Evolutionary conservation across 768 basidiomycete species (phyloP), one percentile per base, ranked within the genome.

Genomic region (Epithele typhae): DNA sequence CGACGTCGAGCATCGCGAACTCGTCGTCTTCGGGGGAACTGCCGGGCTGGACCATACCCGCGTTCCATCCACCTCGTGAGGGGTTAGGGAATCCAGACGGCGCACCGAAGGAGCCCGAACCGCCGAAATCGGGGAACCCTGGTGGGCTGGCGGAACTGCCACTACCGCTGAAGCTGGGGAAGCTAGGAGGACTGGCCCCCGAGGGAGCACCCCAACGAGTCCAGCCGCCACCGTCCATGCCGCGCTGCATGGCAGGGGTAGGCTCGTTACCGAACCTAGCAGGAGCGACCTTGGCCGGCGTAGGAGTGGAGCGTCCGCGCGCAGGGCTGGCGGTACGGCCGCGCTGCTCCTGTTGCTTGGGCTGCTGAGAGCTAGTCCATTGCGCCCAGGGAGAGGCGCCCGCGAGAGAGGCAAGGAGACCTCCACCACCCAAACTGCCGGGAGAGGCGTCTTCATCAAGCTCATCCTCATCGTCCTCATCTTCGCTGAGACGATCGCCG

Each of bases 341-440:
- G 17, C 32, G 27, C 27, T 43, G 18, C 42, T 22, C 23, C 42
- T 46, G 46, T 1, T 30, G 46, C 32, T 47, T 42, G n/a, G n/a
- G 2, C 19, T 24, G 22, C 19, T 47, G 43, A n/a, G 46, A 7
- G 27, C 8, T 14, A 19, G 9, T 46, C n/a, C 44, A 52, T 15
- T 47, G 33, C 4, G 51, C 51, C 51, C 51, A 52, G 5, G 46
- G 46, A 5, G 51, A 52, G 8, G 12, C 43, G 14, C 51, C 51
- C 3, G 51, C 46, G 11, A 52, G 51, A 5, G 51, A 34, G 3
- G 25, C 43, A n/a, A 52, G 46, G 4, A 52, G 41, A 12, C 51
- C 43, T n/a, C 45, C 50, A 14, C 9, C 21, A 35, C 18, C 17
- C 37, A 25, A 5, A 30, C 37, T 14, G 37, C 10, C 19, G 11